These are phyloP conservation scores for Catunica adiposa DNA, from an alignment of 2,329 filamentous ascomycete species.

Conservation along the genomic window DNA sequence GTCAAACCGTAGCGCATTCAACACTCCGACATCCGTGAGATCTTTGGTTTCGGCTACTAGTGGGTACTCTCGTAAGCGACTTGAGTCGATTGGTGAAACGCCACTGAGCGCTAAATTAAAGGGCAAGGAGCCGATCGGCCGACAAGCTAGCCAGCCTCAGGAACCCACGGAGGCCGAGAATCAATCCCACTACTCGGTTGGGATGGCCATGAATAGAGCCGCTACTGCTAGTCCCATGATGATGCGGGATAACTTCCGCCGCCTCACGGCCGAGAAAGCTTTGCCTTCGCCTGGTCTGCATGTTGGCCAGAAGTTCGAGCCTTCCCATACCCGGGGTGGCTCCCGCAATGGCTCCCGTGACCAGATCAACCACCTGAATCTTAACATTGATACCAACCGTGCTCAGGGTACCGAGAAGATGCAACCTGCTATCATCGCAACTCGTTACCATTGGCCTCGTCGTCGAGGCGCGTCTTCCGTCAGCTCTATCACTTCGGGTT, in stretches of 20 bases:
- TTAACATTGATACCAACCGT: constrained; percentile 29
- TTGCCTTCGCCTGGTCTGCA: constrained; percentile 45
- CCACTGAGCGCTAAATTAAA: not conserved
- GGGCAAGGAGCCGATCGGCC: not conserved
- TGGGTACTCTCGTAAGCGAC: constrained; percentile 44
- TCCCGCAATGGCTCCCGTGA: constrained; percentile 63
- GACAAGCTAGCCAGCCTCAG: constrained; percentile 1
- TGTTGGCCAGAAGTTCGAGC: constrained; percentile 42
- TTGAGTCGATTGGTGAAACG: constrained; percentile 60
- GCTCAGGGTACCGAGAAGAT: not conserved
- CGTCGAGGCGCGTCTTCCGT: constrained; percentile 36
- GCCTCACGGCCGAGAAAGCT: constrained; percentile 22
- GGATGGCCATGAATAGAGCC: constrained; percentile 41
- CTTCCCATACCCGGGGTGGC: constrained; percentile 46
- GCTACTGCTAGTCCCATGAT: constrained; percentile 53
- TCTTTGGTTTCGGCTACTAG: constrained; percentile 38
- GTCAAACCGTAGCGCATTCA: constrained; percentile 49
- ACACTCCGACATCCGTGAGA: constrained; percentile 51
- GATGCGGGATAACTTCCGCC: constrained; percentile 32
- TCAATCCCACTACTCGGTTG: constrained; percentile 20
- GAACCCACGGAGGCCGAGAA: constrained; percentile 3
- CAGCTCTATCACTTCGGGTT: constrained; percentile 40
- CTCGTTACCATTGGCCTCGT: constrained; percentile 39
- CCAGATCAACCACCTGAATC: constrained; percentile 37
- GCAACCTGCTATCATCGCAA: constrained; percentile 36